Conservation (phyloP, 1,284 basidiomycete genomes). For the Polyporus tsugae region DNA sequence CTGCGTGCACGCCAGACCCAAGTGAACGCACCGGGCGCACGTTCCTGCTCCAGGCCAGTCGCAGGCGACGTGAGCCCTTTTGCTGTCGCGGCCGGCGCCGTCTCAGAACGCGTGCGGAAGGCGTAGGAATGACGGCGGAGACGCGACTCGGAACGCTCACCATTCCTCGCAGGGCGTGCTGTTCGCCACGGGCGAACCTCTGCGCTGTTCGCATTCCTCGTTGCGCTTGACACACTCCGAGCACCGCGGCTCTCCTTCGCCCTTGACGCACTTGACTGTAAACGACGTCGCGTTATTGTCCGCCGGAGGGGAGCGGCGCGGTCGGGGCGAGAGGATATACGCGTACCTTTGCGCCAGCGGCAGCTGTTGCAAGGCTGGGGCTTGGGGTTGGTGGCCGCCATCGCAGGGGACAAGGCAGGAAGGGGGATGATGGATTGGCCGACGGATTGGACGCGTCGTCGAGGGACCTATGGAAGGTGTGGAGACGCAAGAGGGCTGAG, state of each 20-base stretch:
- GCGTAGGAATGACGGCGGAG: background rate
- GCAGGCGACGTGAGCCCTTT: conserved; percentile 26
- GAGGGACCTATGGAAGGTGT: background rate
- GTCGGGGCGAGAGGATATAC: background rate
- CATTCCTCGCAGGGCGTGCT: conserved; percentile 24
- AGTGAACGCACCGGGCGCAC: conserved; percentile 22
- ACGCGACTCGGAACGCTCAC: conserved; percentile 10
- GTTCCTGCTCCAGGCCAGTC: conserved; percentile 18
- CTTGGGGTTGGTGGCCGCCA: background rate
- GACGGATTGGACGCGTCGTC: background rate
- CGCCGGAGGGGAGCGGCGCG: background rate
- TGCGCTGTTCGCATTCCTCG: conserved; percentile 6
- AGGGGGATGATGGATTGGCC: background rate
- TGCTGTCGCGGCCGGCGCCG: conserved; percentile 17
- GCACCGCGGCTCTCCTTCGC: conserved; percentile 14
- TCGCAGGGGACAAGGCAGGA: background rate
- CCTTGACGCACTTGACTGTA: conserved; percentile 25
- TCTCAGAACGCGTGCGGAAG: background rate
- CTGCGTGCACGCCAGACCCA: conserved; percentile 9
- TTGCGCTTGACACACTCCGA: conserved; percentile 15
- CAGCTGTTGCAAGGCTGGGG: conserved; percentile 15
- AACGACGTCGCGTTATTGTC: background rate
- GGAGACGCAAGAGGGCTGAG: background rate
- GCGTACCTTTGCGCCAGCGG: conserved; percentile 25
- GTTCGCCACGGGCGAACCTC: background rate